A percentile compares a stretch with the other conserved stretches of the same genome.
These are phyloP conservation scores for Picea glauca DNA, from an alignment of 75 land plant genomes.

Conservation along the genomic window DNA sequence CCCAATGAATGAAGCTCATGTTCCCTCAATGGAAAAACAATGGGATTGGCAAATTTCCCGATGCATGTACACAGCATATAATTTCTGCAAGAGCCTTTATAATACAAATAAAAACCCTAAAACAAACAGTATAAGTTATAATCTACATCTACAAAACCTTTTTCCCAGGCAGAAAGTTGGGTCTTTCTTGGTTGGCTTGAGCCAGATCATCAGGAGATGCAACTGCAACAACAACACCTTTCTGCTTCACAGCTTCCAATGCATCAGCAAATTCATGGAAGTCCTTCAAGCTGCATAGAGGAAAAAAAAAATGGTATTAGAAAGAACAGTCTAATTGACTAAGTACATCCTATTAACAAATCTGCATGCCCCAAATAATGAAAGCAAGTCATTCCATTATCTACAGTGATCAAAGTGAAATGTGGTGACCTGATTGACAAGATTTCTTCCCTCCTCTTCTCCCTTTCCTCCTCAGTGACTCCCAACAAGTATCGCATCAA, in stretches of 20 bases:
- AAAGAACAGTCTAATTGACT: background rate
- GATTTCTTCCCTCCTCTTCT: conserved; percentile 91
- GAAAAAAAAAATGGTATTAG: background rate
- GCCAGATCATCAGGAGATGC: conserved; percentile 91
- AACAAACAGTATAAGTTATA: too few relatives aligned
- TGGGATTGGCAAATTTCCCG: too few relatives aligned
- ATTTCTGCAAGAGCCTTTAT: too few relatives aligned
- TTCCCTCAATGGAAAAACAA: too few relatives aligned
- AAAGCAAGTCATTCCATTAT: background rate
- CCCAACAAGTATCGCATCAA: conserved; percentile 83
- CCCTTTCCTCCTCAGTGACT: conserved; percentile 90
- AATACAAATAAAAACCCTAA: too few relatives aligned
- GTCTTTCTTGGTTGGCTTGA: conserved; percentile 62
- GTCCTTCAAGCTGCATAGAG: conserved; percentile 67
- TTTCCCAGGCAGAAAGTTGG: conserved; percentile 64
- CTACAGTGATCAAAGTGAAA: background rate
- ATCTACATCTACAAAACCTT: conserved; percentile 42
- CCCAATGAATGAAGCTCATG: too few relatives aligned
- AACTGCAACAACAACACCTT: conserved; percentile 89
- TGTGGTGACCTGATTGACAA: conserved; percentile 73
- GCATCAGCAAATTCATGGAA: conserved; percentile 86
- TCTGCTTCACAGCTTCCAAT: conserved; percentile 68
- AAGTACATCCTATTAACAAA: background rate
- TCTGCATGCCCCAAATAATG: background rate
- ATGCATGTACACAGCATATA: too few relatives aligned